Evolutionary conservation across 1,284 basidiomycete genomes (phyloP), one percentile per base, ranked within the genome.

Genomic region (Apiotrichum domesticum): DNA sequence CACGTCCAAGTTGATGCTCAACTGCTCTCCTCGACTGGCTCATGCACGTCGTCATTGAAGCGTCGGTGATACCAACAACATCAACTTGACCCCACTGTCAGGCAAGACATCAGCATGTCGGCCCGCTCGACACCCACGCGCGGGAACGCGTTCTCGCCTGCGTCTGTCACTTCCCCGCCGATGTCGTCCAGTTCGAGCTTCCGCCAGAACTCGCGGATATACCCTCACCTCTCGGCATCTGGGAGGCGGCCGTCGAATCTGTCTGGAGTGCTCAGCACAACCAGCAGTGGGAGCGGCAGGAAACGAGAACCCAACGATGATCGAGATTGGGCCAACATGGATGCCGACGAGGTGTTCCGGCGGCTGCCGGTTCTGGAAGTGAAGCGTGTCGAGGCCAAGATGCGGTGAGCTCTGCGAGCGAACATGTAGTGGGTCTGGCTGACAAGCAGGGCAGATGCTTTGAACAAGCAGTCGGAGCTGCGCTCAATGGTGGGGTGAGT

Each of bases 401-500:
- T 94, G 59, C 82, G 84, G 89, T 90, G 59, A 58, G 71, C 56
- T 9, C 42, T 7, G 29, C 29, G 39, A 55, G 35, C 34, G 2
- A 14, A 15, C 13, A 1, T 42, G 41, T 7, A 7, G 21, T 37
- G n/a, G 21, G 21, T 7, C 6, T 56, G 32, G 33, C 43, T 46
- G 52, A 57, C 35, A 13, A 2, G 39, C 33, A 44, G 55, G 89
- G 78, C 81, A n/a, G 88, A 93, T 74, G 91, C 91, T 2, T 84
- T 91, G 69, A 86, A 86, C 51, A 95, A 95, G 75, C 88, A 91
- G 69, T 87, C 91, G 67, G 93, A 97, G 72, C 82, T 96, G 46
- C 81, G 92, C 63, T 81, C 88, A 34, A 97, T 95, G 92, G 93
- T 97, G 73, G 92, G 90, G 90, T 94, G 77, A 82, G 90, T 85